phyloP scores from a whole-genome alignment of 1,139 yeast species.

The Lodderomyces metapsilosis region DNA sequence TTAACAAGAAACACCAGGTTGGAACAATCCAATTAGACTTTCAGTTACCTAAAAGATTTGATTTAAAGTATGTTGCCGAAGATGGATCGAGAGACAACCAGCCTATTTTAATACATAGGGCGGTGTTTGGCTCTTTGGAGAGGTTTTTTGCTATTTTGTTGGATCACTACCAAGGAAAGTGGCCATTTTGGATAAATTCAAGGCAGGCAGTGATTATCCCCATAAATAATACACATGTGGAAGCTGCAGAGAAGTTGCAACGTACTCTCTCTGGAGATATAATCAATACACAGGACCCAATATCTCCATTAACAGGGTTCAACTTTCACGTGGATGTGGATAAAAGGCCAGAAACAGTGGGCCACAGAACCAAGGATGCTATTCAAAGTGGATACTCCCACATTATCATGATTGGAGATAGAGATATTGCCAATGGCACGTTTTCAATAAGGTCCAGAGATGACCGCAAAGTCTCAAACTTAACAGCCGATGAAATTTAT shows the following conservation, averaged over 20 bases:
- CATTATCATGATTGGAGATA: conserved; percentile 82
- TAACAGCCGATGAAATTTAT: conserved; percentile 49
- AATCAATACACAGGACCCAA: conserved; percentile 22
- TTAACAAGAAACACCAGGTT: conserved; percentile 83
- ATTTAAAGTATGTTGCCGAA: conserved; percentile 59
- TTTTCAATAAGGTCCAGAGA: conserved; percentile 67
- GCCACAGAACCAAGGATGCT: conserved; percentile 78
- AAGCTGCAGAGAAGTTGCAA: conserved; percentile 53
- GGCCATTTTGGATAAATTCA: conserved; percentile 99
- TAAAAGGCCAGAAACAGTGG: conserved; percentile 72
- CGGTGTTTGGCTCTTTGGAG: conserved; percentile 92
- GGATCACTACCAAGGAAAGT: conserved; percentile 88
- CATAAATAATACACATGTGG: conserved; percentile 57
- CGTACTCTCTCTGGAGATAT: conserved; percentile 51
- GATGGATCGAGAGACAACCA: conserved; percentile 50
- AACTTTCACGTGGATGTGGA: conserved; percentile 78
- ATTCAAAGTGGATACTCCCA: conserved; percentile 74
- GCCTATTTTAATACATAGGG: conserved; percentile 94
- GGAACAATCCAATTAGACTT: conserved; percentile 96
- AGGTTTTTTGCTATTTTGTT: conserved; percentile 87
- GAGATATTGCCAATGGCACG: conserved; percentile 62
- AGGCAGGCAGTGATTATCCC: conserved; percentile 88
- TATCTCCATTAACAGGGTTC: conserved; percentile 57
- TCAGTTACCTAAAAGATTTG: conserved; percentile 86
- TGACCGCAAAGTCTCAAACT: conserved; percentile 45